Evolutionary conservation across 2,329 filamentous ascomycete species (phyloP).

Genomic region (Dothiorella sarmentorum): DNA sequence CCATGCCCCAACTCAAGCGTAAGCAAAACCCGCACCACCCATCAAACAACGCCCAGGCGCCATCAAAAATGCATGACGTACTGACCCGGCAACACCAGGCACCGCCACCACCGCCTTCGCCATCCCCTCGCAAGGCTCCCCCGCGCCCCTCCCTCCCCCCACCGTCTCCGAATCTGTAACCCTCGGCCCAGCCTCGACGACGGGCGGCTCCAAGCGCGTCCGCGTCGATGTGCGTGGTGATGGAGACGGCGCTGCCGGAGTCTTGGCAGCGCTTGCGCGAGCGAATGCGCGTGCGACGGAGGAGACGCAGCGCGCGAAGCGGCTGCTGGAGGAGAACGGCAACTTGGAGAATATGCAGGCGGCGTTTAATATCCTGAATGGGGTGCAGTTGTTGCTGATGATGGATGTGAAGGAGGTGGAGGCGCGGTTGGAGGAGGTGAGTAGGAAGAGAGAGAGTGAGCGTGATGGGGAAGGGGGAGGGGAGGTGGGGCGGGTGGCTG

Average conservation of each 20-base stretch:
- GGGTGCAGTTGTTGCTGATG: no score
- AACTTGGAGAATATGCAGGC: no score
- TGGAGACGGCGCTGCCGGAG: background rate
- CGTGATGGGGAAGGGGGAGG: background rate
- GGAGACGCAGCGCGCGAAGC: no score
- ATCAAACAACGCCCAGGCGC: no score
- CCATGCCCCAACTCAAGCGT: background rate
- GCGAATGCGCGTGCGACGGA: no score
- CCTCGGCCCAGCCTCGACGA: background rate
- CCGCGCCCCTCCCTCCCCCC: background rate
- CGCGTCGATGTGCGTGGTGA: no score
- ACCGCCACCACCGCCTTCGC: background rate
- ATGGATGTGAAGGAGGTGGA: no score
- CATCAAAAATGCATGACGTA: no score
- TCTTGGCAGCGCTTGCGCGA: background rate
- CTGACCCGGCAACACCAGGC: background rate
- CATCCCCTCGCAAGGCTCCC: background rate
- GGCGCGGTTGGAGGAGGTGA: background rate
- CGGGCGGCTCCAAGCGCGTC: background rate
- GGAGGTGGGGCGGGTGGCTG: background rate
- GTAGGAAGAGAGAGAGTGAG: background rate
- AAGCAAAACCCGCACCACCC: background rate
- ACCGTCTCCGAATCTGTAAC: constrained; percentile 3
- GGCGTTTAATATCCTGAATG: no score
- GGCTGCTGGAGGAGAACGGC: no score